Conservation (phyloP, 345 rosid genomes). For the Lepidium sativum region DNA sequence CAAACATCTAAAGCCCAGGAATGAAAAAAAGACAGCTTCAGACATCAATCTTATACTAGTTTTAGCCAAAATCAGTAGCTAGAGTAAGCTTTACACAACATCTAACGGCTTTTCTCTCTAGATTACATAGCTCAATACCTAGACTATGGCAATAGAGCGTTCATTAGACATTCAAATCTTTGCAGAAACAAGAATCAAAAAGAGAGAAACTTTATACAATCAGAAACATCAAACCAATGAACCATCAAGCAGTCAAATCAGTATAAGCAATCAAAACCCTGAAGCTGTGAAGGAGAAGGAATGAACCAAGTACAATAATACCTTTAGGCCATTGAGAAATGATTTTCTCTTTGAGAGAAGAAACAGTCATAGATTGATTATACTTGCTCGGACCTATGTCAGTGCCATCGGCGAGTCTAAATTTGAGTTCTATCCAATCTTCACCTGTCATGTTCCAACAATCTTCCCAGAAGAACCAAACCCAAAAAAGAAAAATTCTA, state of each 20-base stretch:
- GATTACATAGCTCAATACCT: slow-evolving; percentile 1
- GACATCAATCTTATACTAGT: not conserved
- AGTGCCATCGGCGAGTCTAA: slow-evolving; percentile 57
- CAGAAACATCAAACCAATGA: not conserved
- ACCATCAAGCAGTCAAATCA: not conserved
- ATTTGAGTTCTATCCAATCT: slow-evolving; percentile 51
- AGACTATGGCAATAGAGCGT: not conserved
- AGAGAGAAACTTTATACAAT: not conserved
- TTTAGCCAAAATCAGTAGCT: not conserved
- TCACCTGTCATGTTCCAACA: slow-evolving; percentile 34
- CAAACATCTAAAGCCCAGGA: not conserved
- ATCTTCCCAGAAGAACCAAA: not conserved
- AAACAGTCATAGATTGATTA: slow-evolving; percentile 45
- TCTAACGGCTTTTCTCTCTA: not conserved
- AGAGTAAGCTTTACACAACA: not conserved
- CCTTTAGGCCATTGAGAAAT: slow-evolving; percentile 61
- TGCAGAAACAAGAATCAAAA: slow-evolving; percentile 4
- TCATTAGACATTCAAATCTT: not conserved
- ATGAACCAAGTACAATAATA: not conserved
- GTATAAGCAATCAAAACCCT: not conserved
- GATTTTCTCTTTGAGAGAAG: slow-evolving; percentile 55
- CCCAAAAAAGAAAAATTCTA: not conserved
- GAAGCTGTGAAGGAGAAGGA: not conserved
- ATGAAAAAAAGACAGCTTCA: not conserved
- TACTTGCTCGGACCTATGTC: slow-evolving; percentile 60